Base-by-base conservation (phyloP, 306 rosid species). In the Prinsepia uniflora region DNA sequence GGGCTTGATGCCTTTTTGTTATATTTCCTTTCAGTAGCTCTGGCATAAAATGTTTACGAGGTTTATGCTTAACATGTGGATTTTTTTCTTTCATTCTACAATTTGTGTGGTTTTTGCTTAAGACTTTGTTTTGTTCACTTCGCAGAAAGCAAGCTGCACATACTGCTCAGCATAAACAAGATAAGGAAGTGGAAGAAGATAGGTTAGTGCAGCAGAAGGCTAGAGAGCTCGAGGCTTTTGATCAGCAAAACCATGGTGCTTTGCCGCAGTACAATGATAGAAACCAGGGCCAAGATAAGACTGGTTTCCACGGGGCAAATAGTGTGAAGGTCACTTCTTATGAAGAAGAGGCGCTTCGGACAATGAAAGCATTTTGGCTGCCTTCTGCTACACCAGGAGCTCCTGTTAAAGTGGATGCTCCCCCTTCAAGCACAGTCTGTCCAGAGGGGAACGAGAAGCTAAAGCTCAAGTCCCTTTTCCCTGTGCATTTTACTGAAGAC, bases 341-440 rank as follows among this genome's bases (percentile, higher is more conserved):
- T 60, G 97, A 94, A 78, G 99, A 91, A 79, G 99, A 94, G 83
- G 97, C 99, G 14, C 97, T 94, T 41, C 85, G 99, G 72, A 94
- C 96, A 56, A 94, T 94, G 99, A 94, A 94, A 77, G 99, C 99
- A 59, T 94, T 94, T 82, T 94, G 99, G 99, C 83, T 94, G 43
- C 99, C 99, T 73, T 94, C 97, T 47, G 99, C 99, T 57, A 94
- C 91, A 15, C 99, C 99, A 6, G 95, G 78, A 72, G 96, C 97
- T 83, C 66, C 97, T 78, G 86, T 74, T 24, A 94, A 86, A 85
- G 96, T 85, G 11, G 95, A 78, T 30, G 88, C 87, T 3, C 99
- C 99, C 65, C 77, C 96, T 10, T 62, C 80, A 70, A 77, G 85
- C 81, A 94, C 97, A 1, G 43, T 70, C 48, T 94, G 97, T 81